These are phyloP conservation scores for Neltuma alba DNA, from an alignment of 306 rosid species.

Conservation along the genomic window DNA sequence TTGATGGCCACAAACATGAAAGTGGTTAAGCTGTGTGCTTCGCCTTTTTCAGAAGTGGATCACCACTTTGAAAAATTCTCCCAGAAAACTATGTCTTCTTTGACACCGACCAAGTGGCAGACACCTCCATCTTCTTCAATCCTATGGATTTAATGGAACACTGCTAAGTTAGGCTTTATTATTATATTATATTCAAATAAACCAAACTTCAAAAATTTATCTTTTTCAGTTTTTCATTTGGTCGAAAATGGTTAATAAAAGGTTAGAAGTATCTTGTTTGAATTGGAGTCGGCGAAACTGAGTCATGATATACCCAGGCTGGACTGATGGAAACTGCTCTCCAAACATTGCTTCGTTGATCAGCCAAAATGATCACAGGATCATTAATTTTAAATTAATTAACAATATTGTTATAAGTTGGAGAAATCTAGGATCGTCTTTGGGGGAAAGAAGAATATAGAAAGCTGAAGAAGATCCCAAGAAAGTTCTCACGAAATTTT, in stretches of 20 bases:
- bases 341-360: constrained; percentile 12
- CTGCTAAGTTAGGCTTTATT: constrained; percentile 23
- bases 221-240: neutral
- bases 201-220: neutral
- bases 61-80: constrained; percentile 11
- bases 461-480: constrained; percentile 40
- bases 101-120: constrained; percentile 36
- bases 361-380: constrained; percentile 13
- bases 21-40: constrained; percentile 26
- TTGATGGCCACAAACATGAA: constrained; percentile 26
- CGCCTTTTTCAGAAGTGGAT: constrained; percentile 31
- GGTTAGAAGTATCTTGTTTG: constrained; percentile 25
- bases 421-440: constrained; percentile 23
- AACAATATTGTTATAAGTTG: constrained; percentile 1
- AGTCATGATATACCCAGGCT: constrained; percentile 23
- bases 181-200: neutral
- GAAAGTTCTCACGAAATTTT: constrained; percentile 10
- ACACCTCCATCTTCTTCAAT: constrained; percentile 27
- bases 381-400: neutral
- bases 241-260: neutral
- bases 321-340: constrained; percentile 5
- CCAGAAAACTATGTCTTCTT: constrained; percentile 9
- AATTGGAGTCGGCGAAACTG: constrained; percentile 16
- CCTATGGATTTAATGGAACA: neutral
- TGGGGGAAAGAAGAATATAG: constrained; percentile 20